Conservation (phyloP, 257 asterid genomes). For the Misopates orontium region DNA sequence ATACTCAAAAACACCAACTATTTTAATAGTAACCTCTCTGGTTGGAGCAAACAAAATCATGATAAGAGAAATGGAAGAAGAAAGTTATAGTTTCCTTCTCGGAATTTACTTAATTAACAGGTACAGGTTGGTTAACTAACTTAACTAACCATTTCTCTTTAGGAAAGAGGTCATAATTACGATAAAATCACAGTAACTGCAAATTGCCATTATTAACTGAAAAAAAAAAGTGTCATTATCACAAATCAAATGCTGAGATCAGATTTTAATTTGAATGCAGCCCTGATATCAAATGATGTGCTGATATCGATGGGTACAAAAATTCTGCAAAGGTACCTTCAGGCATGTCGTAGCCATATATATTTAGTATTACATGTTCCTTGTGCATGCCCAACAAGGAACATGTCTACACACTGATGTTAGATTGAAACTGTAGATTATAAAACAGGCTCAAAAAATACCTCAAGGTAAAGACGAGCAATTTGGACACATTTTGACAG, state of each 20-base stretch:
- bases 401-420: neutral
- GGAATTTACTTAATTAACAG: neutral
- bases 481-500: conserved; percentile 93
- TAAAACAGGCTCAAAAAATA: conserved; percentile 27
- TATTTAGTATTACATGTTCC: neutral
- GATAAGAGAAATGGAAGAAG: neutral
- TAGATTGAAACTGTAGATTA: neutral
- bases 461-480: conserved; percentile 97
- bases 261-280: neutral
- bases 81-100: conserved; percentile 14
- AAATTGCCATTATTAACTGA: too few relatives aligned
- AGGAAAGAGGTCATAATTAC: neutral
- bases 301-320: too few relatives aligned
- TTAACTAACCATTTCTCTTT: neutral
- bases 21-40: neutral
- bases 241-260: conserved; percentile 6
- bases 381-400: conserved; percentile 3
- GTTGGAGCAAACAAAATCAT: neutral
- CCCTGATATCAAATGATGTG: too few relatives aligned
- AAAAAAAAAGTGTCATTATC: too few relatives aligned
- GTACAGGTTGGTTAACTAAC: neutral
- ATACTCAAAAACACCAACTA: conserved; percentile 4
- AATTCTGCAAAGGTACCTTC: neutral
- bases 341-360: conserved; percentile 13
- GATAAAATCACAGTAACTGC: neutral